Evolutionary conservation across 441 rosid species (phyloP).

Genomic region (Populus hybrid): DNA sequence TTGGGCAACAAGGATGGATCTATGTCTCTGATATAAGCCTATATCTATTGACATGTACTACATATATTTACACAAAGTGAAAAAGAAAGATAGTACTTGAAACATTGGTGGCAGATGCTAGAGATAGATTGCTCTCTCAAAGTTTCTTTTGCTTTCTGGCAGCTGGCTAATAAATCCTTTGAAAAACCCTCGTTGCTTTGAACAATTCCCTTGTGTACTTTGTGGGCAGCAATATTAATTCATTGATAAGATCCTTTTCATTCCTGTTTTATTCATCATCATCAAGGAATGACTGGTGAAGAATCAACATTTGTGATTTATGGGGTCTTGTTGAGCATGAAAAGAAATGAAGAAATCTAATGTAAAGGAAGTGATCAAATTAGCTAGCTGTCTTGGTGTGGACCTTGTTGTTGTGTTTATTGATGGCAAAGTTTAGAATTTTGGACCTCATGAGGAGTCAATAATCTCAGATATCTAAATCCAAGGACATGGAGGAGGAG

Average conservation of each 20-base stretch:
- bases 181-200: neutral
- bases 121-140: neutral
- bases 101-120: neutral
- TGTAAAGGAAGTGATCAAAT: neutral
- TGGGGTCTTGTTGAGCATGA: neutral
- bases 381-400: neutral
- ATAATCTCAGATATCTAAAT: conserved; percentile 32
- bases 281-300: neutral
- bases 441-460: neutral
- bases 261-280: neutral
- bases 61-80: conserved; percentile 16
- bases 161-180: neutral
- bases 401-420: neutral
- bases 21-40: conserved; percentile 1
- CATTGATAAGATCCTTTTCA: neutral
- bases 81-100: neutral
- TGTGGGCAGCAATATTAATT: neutral
- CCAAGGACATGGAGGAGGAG: conserved; percentile 31
- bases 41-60: conserved; percentile 2
- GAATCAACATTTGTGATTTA: neutral
- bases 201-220: neutral
- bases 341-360: neutral
- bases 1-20: conserved; percentile 13
- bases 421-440: neutral
- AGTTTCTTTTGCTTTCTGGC: neutral